A percentile compares a stretch with the other conserved stretches of the same genome.
Conservation (phyloP, 768 basidiomycete genomes). For the Russula virescens region DNA sequence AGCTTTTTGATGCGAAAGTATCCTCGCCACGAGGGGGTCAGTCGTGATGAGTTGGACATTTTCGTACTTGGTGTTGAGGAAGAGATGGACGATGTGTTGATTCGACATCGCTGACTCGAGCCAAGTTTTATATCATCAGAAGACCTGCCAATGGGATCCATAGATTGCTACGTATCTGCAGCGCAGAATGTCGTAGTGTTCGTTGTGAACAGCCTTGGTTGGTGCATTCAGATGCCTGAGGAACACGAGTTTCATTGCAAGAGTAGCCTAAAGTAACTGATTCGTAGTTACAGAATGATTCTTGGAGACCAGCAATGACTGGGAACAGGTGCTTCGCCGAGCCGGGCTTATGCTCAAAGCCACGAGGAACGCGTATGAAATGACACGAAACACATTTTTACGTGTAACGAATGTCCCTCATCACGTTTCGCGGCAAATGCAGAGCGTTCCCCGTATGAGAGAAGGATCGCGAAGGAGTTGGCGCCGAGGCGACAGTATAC, state of each 20-base stretch:
- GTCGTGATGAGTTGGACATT: conserved; percentile 15
- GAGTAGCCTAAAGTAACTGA: neutral
- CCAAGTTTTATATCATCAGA: neutral
- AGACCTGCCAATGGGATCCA: too few relatives aligned
- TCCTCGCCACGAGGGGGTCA: conserved; percentile 22
- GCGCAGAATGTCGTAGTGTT: neutral
- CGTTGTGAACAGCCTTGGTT: too few relatives aligned
- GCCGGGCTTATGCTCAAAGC: neutral
- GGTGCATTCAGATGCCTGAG: neutral
- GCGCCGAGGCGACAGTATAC: conserved; percentile 1
- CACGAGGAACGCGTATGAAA: neutral
- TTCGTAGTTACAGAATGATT: neutral
- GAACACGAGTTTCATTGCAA: neutral
- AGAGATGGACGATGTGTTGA: neutral
- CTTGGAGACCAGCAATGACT: neutral
- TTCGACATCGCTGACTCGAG: neutral
- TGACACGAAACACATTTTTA: neutral
- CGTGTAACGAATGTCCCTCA: neutral
- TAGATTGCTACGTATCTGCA: neutral
- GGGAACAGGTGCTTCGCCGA: neutral
- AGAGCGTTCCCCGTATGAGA: neutral
- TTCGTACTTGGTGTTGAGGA: neutral
- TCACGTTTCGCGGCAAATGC: neutral
- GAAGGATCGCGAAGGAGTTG: neutral
- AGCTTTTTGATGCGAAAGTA: conserved; percentile 14